Conservation (phyloP, 306 rosid species). For the Rubus idaeus region DNA sequence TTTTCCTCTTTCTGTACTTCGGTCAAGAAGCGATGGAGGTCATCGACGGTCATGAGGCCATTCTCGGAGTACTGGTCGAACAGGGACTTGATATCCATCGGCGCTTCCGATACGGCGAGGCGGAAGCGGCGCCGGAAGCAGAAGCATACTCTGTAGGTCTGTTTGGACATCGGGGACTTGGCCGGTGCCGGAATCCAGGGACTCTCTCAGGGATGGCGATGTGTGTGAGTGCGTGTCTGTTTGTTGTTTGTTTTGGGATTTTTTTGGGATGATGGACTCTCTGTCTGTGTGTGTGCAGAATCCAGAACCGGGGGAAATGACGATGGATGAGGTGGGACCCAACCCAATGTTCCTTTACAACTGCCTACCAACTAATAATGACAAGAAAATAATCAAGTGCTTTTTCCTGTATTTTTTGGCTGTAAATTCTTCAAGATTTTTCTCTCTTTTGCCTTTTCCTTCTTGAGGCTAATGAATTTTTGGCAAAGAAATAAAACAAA, state of each 20-base stretch:
- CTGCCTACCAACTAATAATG: not conserved
- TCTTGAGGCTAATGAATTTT: no score
- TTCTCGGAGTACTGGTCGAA: constrained; percentile 67
- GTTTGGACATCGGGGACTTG: constrained; percentile 57
- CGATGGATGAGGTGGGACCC: not conserved
- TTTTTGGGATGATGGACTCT: no score
- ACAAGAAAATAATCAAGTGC: no score
- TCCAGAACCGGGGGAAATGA: not conserved
- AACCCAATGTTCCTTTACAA: not conserved
- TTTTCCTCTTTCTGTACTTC: constrained; percentile 65
- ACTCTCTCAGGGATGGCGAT: not conserved
- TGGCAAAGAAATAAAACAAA: no score
- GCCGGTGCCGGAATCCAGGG: not conserved
- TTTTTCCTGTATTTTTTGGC: no score
- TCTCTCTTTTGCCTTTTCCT: no score
- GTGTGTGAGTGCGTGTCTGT: not conserved
- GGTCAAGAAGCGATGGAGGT: constrained; percentile 56
- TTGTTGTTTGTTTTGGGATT: not conserved
- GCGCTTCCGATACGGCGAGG: constrained; percentile 65
- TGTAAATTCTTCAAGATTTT: no score
- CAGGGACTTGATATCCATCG: constrained; percentile 60
- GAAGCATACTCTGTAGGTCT: constrained; percentile 89
- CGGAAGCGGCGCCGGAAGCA: constrained; percentile 82
- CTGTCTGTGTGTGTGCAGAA: not conserved
- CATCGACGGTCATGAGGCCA: constrained; percentile 60